Base-by-base conservation (phyloP, 139 green algal genomes). In the Tetratostichococcus sp. region DNA sequence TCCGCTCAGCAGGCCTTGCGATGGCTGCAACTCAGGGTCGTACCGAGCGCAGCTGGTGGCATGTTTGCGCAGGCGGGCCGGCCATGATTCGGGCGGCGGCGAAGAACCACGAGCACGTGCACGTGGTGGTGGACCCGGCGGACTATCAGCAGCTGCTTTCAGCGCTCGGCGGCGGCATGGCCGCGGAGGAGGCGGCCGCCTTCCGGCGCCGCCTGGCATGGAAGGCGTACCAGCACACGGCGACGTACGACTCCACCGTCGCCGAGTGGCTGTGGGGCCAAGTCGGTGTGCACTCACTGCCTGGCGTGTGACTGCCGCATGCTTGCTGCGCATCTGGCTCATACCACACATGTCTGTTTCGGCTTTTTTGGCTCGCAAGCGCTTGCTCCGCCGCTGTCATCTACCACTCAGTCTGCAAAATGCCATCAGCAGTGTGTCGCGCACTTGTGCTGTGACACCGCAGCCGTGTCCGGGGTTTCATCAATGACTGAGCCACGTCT, bases 151-250 rank as follows among this genome's bases (percentile, higher is more conserved):
- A 77, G 43, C 67, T 99, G 78, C 84, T 99, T 70, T 71, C 77
- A 14, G 39, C 77, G 67, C 81, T 98, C 35, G 76, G 73, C 4
- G 58, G 66, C 28, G 57, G 26, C 39, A 71, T 28, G 35, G 35
- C 35, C 42, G 67, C 26, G 8, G 68, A 32, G 1, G 75, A 77
- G 28, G 72, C 43, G 1, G 81, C 67, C 6, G 74, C 72, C 16
- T 88, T 98, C 70, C 78, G 89, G 31, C 91, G 88, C 73, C 77
- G 77, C 78, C 82, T 98, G 75, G 96, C 96, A 0, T 99, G 96
- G 96, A 99, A 99, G 90, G 96, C 96, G 5, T 99, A 96, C 86
- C 91, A 97, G 83, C 96, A 99, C 87, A 93, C 84, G 62, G 93
- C 96, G 2, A 87, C 84, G 19, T 99, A 99, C 73, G 96, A 99